Evolutionary conservation across 2,329 filamentous ascomycete genomes (phyloP), one percentile per base, ranked within the genome.

Genomic region (Scolecobasidium constrictum): DNA sequence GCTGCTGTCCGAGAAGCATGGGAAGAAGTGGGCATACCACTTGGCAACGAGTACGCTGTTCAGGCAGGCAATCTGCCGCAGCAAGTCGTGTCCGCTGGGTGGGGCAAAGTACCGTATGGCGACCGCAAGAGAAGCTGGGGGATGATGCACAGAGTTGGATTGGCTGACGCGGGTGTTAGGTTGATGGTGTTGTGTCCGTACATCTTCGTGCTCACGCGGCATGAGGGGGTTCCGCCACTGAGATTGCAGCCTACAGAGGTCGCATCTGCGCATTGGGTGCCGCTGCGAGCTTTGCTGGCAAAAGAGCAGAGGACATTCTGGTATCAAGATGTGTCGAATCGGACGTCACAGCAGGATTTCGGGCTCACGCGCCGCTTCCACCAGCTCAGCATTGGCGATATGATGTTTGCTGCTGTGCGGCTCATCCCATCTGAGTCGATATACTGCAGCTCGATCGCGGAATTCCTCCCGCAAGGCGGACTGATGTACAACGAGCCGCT

Each of bases 151-250:
- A 20, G 11, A 15, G 22, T 16, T 15, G 9, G 26, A 21, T 19
- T 33, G 42, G 43, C 52, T 56, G 23, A 13, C 18, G 7, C 40
- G 15, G 36, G 20, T 28, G 50, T 44, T 49, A 77, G 76, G 6
- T 60, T 83, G 18, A 81, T 83, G 76, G 77, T 83, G 3, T 65
- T 83, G 5, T 83, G 78, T 52, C 79, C 80, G 0, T 82, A 78
- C 56, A 67, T 83, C 35, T 83, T 80, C 56, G 62, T 84, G 18
- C 61, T 77, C 43, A 81, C 74, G 3, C 67, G 66, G 15, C 70
- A 71, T 20, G 63, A 68, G 18, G 63, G 73, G 18, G 41, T 46
- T 4, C 76, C 78, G 4, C 59, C 70, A 1, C 64, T 83, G 31
- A 68, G 67, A 36, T 64, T 83, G n/a, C 78, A 83, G 52, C 78